Base-by-base conservation (phyloP, 1,284 basidiomycete species). In the Ustilago trichophora region DNA sequence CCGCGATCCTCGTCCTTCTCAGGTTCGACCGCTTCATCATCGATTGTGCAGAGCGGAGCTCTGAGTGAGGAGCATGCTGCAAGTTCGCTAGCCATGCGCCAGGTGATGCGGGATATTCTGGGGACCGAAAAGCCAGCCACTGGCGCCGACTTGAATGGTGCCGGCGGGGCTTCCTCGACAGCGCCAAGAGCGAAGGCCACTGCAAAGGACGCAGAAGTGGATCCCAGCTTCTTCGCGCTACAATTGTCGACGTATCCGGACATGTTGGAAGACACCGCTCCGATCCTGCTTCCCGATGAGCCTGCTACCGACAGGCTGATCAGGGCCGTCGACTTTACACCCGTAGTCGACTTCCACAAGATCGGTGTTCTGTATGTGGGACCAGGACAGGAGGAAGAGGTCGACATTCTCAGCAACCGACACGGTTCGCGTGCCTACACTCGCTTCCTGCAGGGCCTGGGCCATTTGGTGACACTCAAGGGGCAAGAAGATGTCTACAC, bases 261-360 rank as follows among this genome's bases (percentile, higher is more conserved):
- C 47, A 73, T 81, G 47, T 43, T 72, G 24, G 60, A 59, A 12
- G 68, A 83, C 67, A 80, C 80, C 51, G 52, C 82, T 47, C 80
- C 76, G 6, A 73, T 84, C 2, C 75, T 84, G 18, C 82, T 87
- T 6, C 85, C 85, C 5, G 80, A 83, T 25, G 84, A 85, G 44
- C 82, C 84, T 5, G 78, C 82, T 11, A 87, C 90, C 41, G 84
- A 86, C 3, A 87, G 92, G 31, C 83, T 87, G 3, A 85, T 94
- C 70, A 85, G 87, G 15, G 87, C 86, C 4, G 85, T 99, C 27
- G 93, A 98, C 76, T 85, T 87, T 36, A 90, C 91, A 47, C 93
- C 94, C 0, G 93, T 98, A 63, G 96, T 98, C 66, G 96, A 99
- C 82, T 95, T 93, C 1, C 92, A 97, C 83, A 95, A 96, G 83